Conservation (phyloP, 345 rosid species). For the Pistacia vera region DNA sequence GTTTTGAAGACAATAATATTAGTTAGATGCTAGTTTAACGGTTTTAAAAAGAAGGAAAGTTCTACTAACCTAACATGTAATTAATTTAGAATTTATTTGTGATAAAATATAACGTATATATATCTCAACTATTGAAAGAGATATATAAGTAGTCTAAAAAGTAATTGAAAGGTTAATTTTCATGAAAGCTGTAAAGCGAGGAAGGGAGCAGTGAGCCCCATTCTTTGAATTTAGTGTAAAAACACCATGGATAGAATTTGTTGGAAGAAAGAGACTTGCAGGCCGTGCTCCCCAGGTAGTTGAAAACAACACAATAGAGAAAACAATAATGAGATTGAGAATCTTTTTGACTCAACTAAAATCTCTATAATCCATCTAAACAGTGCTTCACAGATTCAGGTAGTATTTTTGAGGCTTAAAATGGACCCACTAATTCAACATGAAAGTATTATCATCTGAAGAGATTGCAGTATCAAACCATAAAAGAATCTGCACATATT, state of each 20-base stretch:
- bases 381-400: background rate
- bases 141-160: too few relatives aligned
- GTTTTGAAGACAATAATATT: too few relatives aligned
- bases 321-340: constrained; percentile 3
- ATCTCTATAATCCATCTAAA: background rate
- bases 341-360: background rate
- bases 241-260: background rate
- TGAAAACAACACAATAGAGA: background rate
- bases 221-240: constrained; percentile 5
- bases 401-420: background rate
- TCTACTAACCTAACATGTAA: too few relatives aligned
- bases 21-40: too few relatives aligned
- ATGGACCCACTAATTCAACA: constrained; percentile 9
- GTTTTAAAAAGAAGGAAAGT: too few relatives aligned
- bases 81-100: too few relatives aligned
- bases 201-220: background rate
- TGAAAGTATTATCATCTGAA: background rate
- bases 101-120: too few relatives aligned
- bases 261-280: background rate
- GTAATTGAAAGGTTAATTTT: background rate
- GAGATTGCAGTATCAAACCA: background rate
- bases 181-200: background rate
- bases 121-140: too few relatives aligned
- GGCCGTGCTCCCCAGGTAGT: background rate
- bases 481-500: background rate